Conservation (phyloP, 2,329 filamentous ascomycete genomes). For the Hymenoscyphus fraxineus region DNA sequence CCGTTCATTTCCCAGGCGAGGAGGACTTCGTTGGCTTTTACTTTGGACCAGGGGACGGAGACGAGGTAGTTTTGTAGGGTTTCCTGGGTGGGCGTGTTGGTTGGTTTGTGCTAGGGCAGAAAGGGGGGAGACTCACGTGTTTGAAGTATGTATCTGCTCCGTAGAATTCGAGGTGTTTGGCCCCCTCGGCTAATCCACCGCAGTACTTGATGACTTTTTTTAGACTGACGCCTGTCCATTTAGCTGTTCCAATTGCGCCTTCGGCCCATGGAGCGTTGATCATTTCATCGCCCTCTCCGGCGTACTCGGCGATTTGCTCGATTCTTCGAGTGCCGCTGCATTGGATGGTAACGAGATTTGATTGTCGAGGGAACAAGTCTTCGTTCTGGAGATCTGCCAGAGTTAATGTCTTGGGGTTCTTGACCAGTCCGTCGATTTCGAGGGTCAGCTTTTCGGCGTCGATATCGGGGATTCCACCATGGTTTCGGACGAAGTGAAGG, state of each 20-base stretch:
- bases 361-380: constrained; percentile 24
- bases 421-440: constrained; percentile 24
- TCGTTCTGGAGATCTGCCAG: constrained; percentile 23
- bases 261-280: constrained; percentile 53
- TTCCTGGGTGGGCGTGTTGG: constrained; percentile 32
- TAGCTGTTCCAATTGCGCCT: constrained; percentile 64
- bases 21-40: constrained; percentile 62
- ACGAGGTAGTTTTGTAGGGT: constrained; percentile 65
- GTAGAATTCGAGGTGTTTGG: constrained; percentile 63
- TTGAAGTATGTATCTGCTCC: constrained; percentile 74
- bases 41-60: constrained; percentile 63
- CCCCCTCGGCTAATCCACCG: constrained; percentile 53
- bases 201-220: constrained; percentile 70
- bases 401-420: constrained; percentile 22
- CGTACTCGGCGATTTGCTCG: constrained; percentile 63
- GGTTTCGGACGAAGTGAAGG: constrained; percentile 67
- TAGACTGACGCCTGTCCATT: constrained; percentile 59
- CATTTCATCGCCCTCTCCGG: constrained; percentile 63
- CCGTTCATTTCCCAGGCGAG: constrained; percentile 68
- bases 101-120: not conserved
- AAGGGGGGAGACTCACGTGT: constrained; percentile 34
- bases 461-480: constrained; percentile 67
- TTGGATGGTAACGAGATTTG: constrained; percentile 57
- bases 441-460: constrained; percentile 47
- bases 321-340: constrained; percentile 66